Percentiles rank a stretch among this genome's conserved stretches.
Evolutionary conservation across 805 yeast genomes (phyloP).

Genomic region (Candida schatavii): DNA sequence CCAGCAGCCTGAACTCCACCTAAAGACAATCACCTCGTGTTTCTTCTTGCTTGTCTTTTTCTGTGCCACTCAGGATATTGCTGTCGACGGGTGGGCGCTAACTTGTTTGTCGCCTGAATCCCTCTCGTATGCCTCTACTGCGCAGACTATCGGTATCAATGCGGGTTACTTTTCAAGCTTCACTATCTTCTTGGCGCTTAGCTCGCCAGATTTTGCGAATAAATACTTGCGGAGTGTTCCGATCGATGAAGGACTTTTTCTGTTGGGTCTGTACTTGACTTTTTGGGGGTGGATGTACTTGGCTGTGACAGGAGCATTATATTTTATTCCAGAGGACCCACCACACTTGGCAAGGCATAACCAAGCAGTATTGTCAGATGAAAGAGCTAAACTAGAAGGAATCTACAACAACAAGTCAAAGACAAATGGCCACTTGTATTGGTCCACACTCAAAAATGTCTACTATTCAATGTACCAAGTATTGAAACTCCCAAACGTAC

Average conservation of each 20-base stretch:
- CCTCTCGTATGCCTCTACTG: constrained; percentile 90
- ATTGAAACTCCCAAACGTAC: constrained; percentile 67
- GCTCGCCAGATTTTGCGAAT: constrained; percentile 90
- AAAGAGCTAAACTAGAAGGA: constrained; percentile 26
- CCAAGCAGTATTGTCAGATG: constrained; percentile 25
- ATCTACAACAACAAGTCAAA: constrained; percentile 19
- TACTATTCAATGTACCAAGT: constrained; percentile 67
- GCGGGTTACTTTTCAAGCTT: constrained; percentile 90
- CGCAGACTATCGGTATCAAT: constrained; percentile 93
- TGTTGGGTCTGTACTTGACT: constrained; percentile 70
- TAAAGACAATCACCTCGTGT: constrained; percentile 58
- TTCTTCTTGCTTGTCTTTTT: constrained; percentile 79
- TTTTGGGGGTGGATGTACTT: constrained; percentile 78
- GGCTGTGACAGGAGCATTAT: constrained; percentile 55
- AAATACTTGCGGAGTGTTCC: constrained; percentile 70
- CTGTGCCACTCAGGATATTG: constrained; percentile 97
- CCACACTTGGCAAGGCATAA: constrained; percentile 38
- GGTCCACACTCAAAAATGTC: constrained; percentile 45
- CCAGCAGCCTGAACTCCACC: constrained; percentile 47
- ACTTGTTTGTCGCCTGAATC: constrained; percentile 78
- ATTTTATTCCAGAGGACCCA: constrained; percentile 73
- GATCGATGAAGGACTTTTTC: constrained; percentile 58
- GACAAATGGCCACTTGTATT: not conserved
- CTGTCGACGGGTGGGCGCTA: constrained; percentile 98
- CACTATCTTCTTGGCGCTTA: constrained; percentile 86